Evolutionary conservation across 768 basidiomycete species (phyloP).

Genomic region (Podaxis sp.): DNA sequence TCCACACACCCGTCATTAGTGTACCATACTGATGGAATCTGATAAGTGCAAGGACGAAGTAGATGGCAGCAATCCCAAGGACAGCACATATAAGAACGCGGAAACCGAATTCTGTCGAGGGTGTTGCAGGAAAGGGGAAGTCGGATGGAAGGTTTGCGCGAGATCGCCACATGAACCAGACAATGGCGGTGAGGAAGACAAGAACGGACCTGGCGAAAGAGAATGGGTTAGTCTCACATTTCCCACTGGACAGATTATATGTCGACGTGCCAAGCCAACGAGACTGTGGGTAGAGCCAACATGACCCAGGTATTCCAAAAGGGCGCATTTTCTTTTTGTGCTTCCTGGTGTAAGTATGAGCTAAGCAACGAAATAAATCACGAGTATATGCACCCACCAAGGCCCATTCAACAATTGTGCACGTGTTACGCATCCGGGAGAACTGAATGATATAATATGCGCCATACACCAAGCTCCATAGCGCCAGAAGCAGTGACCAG

Average conservation of each 20-base stretch:
- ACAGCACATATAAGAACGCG: neutral
- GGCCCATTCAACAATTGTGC: conserved; percentile 64
- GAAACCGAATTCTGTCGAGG: neutral
- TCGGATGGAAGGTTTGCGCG: neutral
- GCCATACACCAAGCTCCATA: conserved; percentile 5
- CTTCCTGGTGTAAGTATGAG: conserved; percentile 40
- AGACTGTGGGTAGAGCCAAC: conserved; percentile 58
- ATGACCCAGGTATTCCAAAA: conserved; percentile 69
- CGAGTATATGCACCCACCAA: conserved; percentile 34
- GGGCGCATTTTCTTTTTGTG: conserved; percentile 33
- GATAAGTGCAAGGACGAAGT: neutral
- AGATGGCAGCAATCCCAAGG: neutral
- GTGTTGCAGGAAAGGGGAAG: neutral
- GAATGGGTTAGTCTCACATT: neutral
- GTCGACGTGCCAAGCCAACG: conserved; percentile 52
- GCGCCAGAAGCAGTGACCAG: neutral
- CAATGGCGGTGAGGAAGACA: neutral
- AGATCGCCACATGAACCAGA: neutral
- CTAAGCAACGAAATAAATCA: neutral
- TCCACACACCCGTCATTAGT: conserved; percentile 18
- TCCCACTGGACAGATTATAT: neutral
- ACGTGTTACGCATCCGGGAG: conserved; percentile 37
- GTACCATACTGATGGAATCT: neutral
- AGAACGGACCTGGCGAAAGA: neutral
- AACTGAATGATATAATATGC: conserved; percentile 7